Conservation (phyloP, 768 basidiomycete species). For the Mycena rosella region DNA sequence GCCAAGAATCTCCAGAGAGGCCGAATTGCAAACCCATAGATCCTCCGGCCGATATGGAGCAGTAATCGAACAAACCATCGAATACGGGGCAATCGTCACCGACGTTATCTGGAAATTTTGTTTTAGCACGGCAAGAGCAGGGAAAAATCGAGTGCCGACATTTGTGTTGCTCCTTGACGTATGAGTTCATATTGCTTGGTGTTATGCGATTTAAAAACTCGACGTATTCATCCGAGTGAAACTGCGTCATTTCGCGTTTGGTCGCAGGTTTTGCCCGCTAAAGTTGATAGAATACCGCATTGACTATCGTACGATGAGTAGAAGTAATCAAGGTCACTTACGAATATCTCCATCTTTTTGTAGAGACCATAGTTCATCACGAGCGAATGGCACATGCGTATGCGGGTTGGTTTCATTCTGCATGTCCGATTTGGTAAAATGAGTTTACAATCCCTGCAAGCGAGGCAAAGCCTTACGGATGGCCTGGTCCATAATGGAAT, state of each 20-base stretch:
- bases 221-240: slow-evolving; percentile 99
- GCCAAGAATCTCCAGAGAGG: background rate
- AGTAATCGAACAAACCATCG: slow-evolving; percentile 98
- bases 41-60: slow-evolving; percentile 99
- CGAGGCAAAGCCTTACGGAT: slow-evolving; percentile 70
- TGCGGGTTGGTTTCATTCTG: slow-evolving; percentile 97
- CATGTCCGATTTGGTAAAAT: slow-evolving; percentile 30
- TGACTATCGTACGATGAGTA: background rate
- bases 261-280: slow-evolving; percentile 99
- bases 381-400: slow-evolving; percentile 99
- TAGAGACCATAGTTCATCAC: slow-evolving; percentile 99
- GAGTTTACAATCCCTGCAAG: slow-evolving; percentile 2
- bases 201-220: slow-evolving; percentile 96
- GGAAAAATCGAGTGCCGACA: slow-evolving; percentile 63
- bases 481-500: slow-evolving; percentile 98
- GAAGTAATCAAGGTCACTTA: slow-evolving; percentile 57
- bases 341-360: slow-evolving; percentile 99
- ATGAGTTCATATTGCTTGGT: slow-evolving; percentile 95
- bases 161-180: slow-evolving; percentile 95
- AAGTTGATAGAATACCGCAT: slow-evolving; percentile 16
- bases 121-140: slow-evolving; percentile 8
- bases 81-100: slow-evolving; percentile 99
- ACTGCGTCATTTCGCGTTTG: slow-evolving; percentile 99
- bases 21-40: slow-evolving; percentile 86
- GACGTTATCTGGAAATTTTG: slow-evolving; percentile 80